These are phyloP conservation scores for Leccinum subtestaceum DNA, from an alignment of 768 basidiomycete species.

Conservation along the genomic window DNA sequence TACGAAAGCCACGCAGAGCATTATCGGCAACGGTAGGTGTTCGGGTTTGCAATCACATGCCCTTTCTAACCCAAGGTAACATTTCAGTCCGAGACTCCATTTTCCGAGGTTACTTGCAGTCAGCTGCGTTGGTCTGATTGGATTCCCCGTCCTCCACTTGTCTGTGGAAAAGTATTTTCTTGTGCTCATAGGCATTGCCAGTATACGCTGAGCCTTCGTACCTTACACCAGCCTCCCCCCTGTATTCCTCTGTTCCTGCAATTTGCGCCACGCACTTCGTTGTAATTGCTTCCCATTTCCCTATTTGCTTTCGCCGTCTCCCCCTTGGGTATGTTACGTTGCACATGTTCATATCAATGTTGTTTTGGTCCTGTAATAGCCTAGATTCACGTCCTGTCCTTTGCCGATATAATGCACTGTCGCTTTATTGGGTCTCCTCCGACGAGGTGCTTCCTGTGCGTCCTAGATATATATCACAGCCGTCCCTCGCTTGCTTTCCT, in stretches of 20 bases:
- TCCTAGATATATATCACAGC: conserved; percentile 3
- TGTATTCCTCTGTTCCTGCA: conserved; percentile 5
- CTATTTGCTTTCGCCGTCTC: background rate
- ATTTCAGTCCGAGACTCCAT: conserved; percentile 66
- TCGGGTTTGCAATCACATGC: background rate
- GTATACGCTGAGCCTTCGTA: conserved; percentile 1
- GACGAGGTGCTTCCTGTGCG: conserved; percentile 13
- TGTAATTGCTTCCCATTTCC: conserved; percentile 7
- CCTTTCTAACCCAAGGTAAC: conserved; percentile 9
- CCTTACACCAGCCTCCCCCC: background rate
- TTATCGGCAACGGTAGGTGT: conserved; percentile 73
- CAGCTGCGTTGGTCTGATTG: conserved; percentile 59
- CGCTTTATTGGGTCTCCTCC: conserved; percentile 23
- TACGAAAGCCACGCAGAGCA: conserved; percentile 78
- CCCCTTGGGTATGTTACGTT: background rate
- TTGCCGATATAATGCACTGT: background rate
- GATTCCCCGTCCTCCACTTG: conserved; percentile 12
- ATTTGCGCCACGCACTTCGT: background rate
- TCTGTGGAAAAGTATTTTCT: background rate
- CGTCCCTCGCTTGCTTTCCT: background rate
- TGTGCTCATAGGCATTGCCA: conserved; percentile 7
- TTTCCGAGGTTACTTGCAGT: conserved; percentile 71
- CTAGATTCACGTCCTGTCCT: background rate
- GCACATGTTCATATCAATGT: conserved; percentile 8
- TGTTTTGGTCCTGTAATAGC: conserved; percentile 17